These are phyloP conservation scores for Antarctomyces pellizariae DNA, from an alignment of 495 filamentous ascomycete species.

Conservation along the genomic window DNA sequence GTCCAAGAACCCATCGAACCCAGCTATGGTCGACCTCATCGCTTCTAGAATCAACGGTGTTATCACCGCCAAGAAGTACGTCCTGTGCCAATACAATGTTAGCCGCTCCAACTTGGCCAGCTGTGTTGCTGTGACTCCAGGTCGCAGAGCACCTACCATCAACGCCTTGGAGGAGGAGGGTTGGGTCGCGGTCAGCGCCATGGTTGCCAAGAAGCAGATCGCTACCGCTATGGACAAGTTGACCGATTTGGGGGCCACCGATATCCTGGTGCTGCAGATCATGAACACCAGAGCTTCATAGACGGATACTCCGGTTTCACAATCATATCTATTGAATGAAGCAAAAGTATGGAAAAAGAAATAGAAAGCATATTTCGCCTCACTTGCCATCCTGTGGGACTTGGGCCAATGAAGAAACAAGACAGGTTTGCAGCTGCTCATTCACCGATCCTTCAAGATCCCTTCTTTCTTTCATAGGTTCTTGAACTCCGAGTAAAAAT, in stretches of 20 bases:
- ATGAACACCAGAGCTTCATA: constrained; percentile 43
- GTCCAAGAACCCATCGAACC: constrained; percentile 65
- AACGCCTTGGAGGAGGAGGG: constrained; percentile 65
- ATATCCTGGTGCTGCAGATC: constrained; percentile 75
- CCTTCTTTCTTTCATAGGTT: no score
- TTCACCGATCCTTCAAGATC: no score
- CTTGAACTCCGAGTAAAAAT: no score
- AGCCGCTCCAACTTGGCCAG: constrained; percentile 35
- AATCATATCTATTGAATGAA: no score
- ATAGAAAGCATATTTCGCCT: no score
- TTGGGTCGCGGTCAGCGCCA: constrained; percentile 82
- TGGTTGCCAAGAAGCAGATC: constrained; percentile 82
- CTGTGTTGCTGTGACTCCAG: constrained; percentile 67
- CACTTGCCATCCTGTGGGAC: no score
- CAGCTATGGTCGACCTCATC: constrained; percentile 55
- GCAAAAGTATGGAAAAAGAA: no score
- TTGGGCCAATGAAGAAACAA: no score
- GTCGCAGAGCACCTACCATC: constrained; percentile 82
- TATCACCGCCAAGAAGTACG: constrained; percentile 85
- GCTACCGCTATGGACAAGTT: constrained; percentile 83
- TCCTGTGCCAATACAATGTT: constrained; percentile 93
- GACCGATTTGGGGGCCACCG: constrained; percentile 52
- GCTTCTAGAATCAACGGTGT: constrained; percentile 68
- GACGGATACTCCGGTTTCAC: no score
- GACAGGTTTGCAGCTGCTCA: no score